Conservation (phyloP, 2,329 filamentous ascomycete species). For the Hypocreales sp. region DNA sequence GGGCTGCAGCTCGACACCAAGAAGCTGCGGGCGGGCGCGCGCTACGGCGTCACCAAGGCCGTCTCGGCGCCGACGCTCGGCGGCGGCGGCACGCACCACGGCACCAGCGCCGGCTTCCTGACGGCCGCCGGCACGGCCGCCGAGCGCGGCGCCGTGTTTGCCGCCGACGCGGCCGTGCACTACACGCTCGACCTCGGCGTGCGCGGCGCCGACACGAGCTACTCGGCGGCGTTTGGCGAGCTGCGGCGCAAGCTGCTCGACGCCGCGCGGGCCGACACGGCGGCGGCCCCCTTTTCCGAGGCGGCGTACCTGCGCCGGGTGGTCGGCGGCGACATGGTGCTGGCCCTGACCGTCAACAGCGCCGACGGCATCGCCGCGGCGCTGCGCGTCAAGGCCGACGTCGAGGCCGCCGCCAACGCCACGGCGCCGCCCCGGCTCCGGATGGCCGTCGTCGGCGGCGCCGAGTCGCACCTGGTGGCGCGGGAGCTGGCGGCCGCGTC, state of each 20-base stretch:
- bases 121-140: constrained; percentile 32
- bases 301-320: constrained; percentile 36
- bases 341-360: constrained; percentile 44
- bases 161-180: constrained; percentile 38
- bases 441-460: constrained; percentile 45
- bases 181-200: constrained; percentile 34
- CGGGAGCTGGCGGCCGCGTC: constrained; percentile 37
- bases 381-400: constrained; percentile 39
- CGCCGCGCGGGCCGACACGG: constrained; percentile 24
- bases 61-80: constrained; percentile 38
- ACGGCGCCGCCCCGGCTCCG: constrained; percentile 19
- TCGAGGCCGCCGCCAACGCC: constrained; percentile 27
- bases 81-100: constrained; percentile 28
- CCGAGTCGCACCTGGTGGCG: constrained; percentile 46
- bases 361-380: constrained; percentile 46
- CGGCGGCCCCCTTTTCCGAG: constrained; percentile 28
- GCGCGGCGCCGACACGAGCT: constrained; percentile 28
- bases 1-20: constrained; percentile 38
- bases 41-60: constrained; percentile 42
- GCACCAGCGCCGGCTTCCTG: constrained; percentile 42
- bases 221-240: constrained; percentile 35
- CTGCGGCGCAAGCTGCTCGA: constrained; percentile 38
- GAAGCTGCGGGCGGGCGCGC: constrained; percentile 35
- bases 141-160: constrained; percentile 34
- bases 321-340: constrained; percentile 33